Percentiles rank a stretch among this genome's conserved stretches.
Conservation (phyloP, 2,329 filamentous ascomycete species). For the Cordyceps militaris region DNA sequence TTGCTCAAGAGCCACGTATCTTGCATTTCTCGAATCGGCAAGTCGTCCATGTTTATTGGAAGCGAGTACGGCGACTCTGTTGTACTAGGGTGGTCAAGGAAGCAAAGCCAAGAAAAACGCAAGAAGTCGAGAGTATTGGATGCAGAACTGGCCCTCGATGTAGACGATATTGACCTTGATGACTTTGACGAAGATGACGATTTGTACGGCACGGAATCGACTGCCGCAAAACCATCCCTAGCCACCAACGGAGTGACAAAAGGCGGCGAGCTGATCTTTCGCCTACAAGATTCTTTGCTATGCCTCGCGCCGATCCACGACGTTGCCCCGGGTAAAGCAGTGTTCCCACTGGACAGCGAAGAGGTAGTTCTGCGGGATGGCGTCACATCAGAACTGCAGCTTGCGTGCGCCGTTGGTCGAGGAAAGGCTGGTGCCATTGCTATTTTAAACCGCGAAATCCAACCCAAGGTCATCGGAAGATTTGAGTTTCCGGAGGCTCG, state of each 20-base stretch:
- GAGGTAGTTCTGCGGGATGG: conserved; percentile 35
- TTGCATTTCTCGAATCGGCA: conserved; percentile 61
- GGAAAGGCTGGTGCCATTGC: conserved; percentile 64
- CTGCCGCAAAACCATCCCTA: conserved; percentile 45
- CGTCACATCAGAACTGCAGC: conserved; percentile 50
- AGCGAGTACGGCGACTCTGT: conserved; percentile 78
- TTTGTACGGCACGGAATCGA: conserved; percentile 56
- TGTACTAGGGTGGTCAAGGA: conserved; percentile 71
- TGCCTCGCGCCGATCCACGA: conserved; percentile 76
- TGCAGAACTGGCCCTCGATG: conserved; percentile 41
- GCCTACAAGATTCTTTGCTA: conserved; percentile 66
- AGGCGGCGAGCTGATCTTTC: conserved; percentile 62
- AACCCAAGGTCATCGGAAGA: conserved; percentile 62
- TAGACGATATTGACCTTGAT: conserved; percentile 47
- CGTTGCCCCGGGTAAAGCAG: conserved; percentile 58
- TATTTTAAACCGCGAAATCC: conserved; percentile 69
- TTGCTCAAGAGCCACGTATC: conserved; percentile 57
- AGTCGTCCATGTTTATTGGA: conserved; percentile 71
- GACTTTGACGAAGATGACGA: conserved; percentile 58
- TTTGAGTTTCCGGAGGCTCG: conserved; percentile 67
- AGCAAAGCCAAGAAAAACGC: conserved; percentile 55
- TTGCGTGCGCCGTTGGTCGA: conserved; percentile 55
- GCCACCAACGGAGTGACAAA: conserved; percentile 36
- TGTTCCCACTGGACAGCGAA: conserved; percentile 36
- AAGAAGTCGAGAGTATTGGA: conserved; percentile 56